Evolutionary conservation across 1,139 yeast species (phyloP).

Genomic region (Kodamaea fungicola): DNA sequence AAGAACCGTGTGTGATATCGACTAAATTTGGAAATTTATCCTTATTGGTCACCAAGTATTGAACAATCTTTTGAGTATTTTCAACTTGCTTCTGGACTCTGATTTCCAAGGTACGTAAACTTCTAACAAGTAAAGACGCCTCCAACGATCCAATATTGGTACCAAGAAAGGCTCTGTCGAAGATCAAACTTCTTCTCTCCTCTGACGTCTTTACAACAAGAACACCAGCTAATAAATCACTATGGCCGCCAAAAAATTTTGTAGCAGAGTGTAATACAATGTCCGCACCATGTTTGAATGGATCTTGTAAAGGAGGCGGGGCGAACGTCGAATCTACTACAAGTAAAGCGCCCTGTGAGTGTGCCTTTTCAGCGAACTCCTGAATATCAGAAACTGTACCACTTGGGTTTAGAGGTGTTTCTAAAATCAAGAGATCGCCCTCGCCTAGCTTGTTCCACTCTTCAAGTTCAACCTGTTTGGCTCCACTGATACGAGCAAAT

Average conservation of each 20-base stretch:
- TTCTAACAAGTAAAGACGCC: conserved; percentile 67
- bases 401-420: conserved; percentile 85
- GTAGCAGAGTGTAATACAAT: conserved; percentile 87
- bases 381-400: conserved; percentile 67
- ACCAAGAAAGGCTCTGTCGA: conserved; percentile 69
- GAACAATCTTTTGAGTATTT: conserved; percentile 61
- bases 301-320: conserved; percentile 85
- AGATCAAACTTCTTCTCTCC: conserved; percentile 42
- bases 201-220: conserved; percentile 57
- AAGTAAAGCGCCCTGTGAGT: conserved; percentile 62
- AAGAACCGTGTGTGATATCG: conserved; percentile 64
- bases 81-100: conserved; percentile 65
- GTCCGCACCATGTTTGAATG: conserved; percentile 79
- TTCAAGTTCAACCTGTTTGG: conserved; percentile 50
- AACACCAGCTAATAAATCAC: conserved; percentile 84
- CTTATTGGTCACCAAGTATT: conserved; percentile 50
- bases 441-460: conserved; percentile 44
- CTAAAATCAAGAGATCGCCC: conserved; percentile 82
- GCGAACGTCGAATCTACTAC: conserved; percentile 87
- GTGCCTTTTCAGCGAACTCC: conserved; percentile 64
- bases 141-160: conserved; percentile 79
- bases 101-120: conserved; percentile 74
- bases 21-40: conserved; percentile 46
- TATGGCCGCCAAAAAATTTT: conserved; percentile 89
- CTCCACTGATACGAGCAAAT: conserved; percentile 56